These are phyloP conservation scores for Fagus crenata DNA, from an alignment of 306 rosid genomes.

Conservation along the genomic window DNA sequence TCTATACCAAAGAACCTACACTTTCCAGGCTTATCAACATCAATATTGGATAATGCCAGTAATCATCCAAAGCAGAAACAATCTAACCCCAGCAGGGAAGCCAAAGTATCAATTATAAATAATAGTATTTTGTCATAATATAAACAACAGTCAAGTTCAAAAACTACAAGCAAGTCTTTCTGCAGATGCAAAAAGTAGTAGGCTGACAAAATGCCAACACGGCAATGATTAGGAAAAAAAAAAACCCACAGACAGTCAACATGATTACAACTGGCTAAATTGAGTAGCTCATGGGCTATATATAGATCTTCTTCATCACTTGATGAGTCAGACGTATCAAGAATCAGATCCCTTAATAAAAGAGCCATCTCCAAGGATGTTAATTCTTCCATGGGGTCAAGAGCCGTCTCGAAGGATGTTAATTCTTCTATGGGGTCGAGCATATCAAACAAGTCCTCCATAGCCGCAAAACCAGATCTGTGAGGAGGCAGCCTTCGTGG, in stretches of 20 bases:
- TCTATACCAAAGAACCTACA: neutral
- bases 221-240: conserved; percentile 3
- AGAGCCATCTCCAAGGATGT: conserved; percentile 34
- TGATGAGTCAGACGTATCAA: conserved; percentile 33
- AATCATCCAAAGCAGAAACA: neutral
- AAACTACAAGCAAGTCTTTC: conserved; percentile 18
- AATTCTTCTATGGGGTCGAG: conserved; percentile 34
- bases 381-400: conserved; percentile 19
- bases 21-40: neutral
- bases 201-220: conserved; percentile 25
- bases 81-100: neutral
- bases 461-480: conserved; percentile 35
- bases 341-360: conserved; percentile 35
- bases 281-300: conserved; percentile 28
- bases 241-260: neutral
- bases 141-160: conserved; percentile 6
- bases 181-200: conserved; percentile 8
- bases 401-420: conserved; percentile 32
- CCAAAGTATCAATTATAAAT: conserved; percentile 5
- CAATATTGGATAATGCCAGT: neutral
- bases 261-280: conserved; percentile 14
- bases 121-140: neutral
- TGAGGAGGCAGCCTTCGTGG: conserved; percentile 41
- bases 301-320: conserved; percentile 41
- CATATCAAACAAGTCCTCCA: conserved; percentile 38